Evolutionary conservation across 2,329 filamentous ascomycete genomes (phyloP), one percentile per base, ranked within the genome.

Genomic region (Mycogone perniciosa): DNA sequence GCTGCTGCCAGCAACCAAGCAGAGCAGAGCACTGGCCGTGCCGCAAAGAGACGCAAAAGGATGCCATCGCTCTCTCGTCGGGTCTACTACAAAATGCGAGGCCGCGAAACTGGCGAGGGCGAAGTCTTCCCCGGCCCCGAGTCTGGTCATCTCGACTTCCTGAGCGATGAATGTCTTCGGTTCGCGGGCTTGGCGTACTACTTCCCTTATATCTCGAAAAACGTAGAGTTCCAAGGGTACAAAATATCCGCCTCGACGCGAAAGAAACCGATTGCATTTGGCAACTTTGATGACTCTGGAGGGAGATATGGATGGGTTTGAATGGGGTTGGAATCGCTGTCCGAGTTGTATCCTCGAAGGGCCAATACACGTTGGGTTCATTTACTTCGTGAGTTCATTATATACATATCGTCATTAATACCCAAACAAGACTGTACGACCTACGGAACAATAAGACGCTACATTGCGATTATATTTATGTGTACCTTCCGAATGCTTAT

Each of bases 171-270:
- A 31, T 51, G 43, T 20, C 8, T 31, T 10, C 8, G 7, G 7
- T 42, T 51, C n/a, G 37, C 9, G 26, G 48, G 43, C 11, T 3
- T 41, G 11, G 26, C 39, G 11, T 42, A 51, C 11, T 6, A 6
- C 0, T 27, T 42, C 4, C 8, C 48, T 9, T 31, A 2, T 26
- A 20, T 51, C 7, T 42, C 27, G 6, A 6, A 7, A 0, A 42
- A 51, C 13, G 31, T 51, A 8, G 6, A 27, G 11, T 51, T 51
- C n/a, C 9, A 6, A 6, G 48, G 48, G 20, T 37, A 42, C 11
- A 51, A 44, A 48, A 20, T 46, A 7, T 30, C 46, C 11, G 44
- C 48, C 34, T 7, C 29, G 37, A 7, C 44, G 29, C 37, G 11
- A 2, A 26, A 3, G 31, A 3, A 42, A 31, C 37, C 37, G 20